These are phyloP conservation scores for Saccharomyces pastorianus DNA, from an alignment of 1,139 yeast species.

Conservation along the genomic window DNA sequence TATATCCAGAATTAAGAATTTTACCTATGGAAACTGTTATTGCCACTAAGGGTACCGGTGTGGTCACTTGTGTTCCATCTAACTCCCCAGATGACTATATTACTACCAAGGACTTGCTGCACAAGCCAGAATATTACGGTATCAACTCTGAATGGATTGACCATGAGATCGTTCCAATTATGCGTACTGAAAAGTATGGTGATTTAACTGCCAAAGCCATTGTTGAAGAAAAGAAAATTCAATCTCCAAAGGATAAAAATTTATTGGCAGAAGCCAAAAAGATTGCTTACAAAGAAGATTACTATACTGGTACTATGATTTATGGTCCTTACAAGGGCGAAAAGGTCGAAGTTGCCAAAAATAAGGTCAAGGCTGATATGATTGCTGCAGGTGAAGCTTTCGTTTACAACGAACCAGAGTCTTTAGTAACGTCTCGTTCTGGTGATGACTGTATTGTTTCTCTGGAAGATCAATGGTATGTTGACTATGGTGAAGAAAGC, in stretches of 20 bases:
- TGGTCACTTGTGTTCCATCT: conserved; percentile 96
- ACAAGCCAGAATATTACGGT: conserved; percentile 86
- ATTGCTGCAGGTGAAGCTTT: conserved; percentile 74
- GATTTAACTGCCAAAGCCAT: conserved; percentile 78
- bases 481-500: conserved; percentile 90
- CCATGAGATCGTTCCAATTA: conserved; percentile 62
- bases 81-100: conserved; percentile 96
- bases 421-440: conserved; percentile 80
- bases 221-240: conserved; percentile 81
- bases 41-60: conserved; percentile 96
- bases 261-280: conserved; percentile 90
- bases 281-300: conserved; percentile 92
- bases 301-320: conserved; percentile 77
- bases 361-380: conserved; percentile 76
- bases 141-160: conserved; percentile 84
- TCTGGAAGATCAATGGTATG: conserved; percentile 96
- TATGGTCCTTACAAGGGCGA: conserved; percentile 81
- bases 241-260: conserved; percentile 86
- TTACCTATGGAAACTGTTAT: conserved; percentile 97
- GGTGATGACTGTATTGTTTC: conserved; percentile 97
- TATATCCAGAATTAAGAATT: conserved; percentile 62
- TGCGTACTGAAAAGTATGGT: conserved; percentile 81
- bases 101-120: conserved; percentile 72
- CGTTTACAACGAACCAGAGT: conserved; percentile 91
- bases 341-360: conserved; percentile 85